These are phyloP conservation scores for Breynia disticha DNA, from an alignment of 441 rosid genomes.

Conservation along the genomic window DNA sequence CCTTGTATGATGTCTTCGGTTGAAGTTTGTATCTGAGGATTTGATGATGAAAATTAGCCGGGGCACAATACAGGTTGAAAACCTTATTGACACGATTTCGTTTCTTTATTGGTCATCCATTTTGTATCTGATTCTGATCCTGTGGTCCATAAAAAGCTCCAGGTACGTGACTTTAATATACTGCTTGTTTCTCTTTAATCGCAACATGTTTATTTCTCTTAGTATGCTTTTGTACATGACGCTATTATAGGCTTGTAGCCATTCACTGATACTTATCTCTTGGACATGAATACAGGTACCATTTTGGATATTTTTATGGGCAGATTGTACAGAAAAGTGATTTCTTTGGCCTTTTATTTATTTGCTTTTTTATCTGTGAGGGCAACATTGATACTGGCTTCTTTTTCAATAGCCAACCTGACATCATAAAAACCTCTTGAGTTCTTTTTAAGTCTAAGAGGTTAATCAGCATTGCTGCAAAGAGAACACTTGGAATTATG, in stretches of 20 bases:
- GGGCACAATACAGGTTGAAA: constrained; percentile 11
- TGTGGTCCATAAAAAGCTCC: too few species aligned
- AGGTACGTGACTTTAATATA: too few species aligned
- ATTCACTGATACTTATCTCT: too few species aligned
- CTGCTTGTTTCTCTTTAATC: too few species aligned
- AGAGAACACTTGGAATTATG: too few species aligned
- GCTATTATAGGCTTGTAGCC: too few species aligned
- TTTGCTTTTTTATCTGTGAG: constrained; percentile 12
- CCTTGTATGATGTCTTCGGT: constrained; percentile 1
- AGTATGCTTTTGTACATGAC: too few species aligned
- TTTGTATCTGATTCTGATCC: constrained; percentile 9
- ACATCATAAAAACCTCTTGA: constrained; percentile 14
- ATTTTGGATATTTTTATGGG: constrained; percentile 3
- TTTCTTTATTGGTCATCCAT: constrained; percentile 13
- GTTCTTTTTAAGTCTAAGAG: constrained; percentile 4
- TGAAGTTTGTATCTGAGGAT: constrained; percentile 19
- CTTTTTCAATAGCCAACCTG: constrained; percentile 26
- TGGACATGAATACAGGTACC: constrained; percentile 14
- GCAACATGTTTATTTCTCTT: too few species aligned
- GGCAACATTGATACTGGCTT: constrained; percentile 21
- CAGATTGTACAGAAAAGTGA: constrained; percentile 22
- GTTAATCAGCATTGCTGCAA: neutral
- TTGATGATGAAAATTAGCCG: constrained; percentile 13
- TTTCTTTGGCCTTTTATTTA: constrained; percentile 15
- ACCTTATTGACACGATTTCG: constrained; percentile 10